A percentile compares a stretch with the other conserved stretches of the same genome.
phyloP scores from a whole-genome alignment of 441 rosid species.

The Bocquillonia castaneifolia region DNA sequence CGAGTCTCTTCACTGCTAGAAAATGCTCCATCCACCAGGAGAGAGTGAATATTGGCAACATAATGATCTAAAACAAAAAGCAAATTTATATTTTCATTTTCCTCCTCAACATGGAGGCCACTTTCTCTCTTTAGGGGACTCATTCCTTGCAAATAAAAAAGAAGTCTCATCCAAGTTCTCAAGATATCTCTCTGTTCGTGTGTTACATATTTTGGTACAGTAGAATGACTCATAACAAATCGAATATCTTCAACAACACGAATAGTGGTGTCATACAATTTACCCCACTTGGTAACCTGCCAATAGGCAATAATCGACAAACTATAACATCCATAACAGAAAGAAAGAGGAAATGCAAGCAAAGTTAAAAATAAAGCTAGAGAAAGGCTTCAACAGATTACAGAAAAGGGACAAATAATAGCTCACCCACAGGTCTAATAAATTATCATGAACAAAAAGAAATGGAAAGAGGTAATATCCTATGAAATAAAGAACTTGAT shows the following conservation, averaged over 20 bases:
- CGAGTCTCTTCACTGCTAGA: conserved; percentile 43
- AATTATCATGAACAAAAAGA: neutral
- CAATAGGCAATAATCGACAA: conserved; percentile 27
- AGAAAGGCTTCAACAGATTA: neutral
- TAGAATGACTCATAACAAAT: conserved; percentile 78
- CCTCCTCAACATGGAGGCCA: conserved; percentile 69
- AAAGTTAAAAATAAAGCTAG: neutral
- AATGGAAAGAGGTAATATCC: too few relatives aligned
- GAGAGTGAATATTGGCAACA: conserved; percentile 64
- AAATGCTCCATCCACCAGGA: conserved; percentile 77
- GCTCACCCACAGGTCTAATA: too few relatives aligned
- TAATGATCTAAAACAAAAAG: conserved; percentile 67
- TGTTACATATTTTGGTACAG: conserved; percentile 63
- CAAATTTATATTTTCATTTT: conserved; percentile 51
- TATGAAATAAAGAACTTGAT: too few relatives aligned
- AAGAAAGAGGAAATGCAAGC: conserved; percentile 3
- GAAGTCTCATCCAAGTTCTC: conserved; percentile 77
- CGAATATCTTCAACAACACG: conserved; percentile 84
- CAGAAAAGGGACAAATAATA: too few relatives aligned
- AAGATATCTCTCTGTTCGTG: conserved; percentile 56
- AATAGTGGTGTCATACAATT: conserved; percentile 49
- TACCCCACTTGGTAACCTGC: conserved; percentile 74
- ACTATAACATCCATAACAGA: conserved; percentile 15
- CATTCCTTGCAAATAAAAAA: conserved; percentile 88
- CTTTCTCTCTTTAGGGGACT: conserved; percentile 85